These are phyloP conservation scores for Orbilia blumenaviensis DNA, from an alignment of 2,329 filamentous ascomycete species.

Conservation along the genomic window DNA sequence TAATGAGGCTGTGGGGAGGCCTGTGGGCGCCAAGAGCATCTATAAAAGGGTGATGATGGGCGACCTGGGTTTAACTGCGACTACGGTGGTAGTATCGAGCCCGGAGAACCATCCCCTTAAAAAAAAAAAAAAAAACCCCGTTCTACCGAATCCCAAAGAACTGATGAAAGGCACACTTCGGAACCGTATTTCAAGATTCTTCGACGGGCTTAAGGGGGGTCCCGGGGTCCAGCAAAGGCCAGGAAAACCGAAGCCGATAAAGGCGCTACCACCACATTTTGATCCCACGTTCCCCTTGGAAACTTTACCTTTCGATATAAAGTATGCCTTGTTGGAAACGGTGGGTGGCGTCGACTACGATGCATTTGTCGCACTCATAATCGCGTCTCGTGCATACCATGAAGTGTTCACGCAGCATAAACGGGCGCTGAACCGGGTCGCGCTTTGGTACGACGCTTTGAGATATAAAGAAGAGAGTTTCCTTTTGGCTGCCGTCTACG, in stretches of 20 bases:
- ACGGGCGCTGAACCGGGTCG: neutral
- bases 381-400: slow-evolving; percentile 7
- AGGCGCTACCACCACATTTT: neutral
- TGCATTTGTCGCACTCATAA: neutral
- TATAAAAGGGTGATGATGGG: neutral
- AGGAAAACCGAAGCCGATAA: neutral
- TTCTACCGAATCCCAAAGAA: neutral
- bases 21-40: neutral
- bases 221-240: neutral
- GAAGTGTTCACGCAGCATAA: slow-evolving; percentile 1
- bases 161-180: neutral
- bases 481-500: neutral
- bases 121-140: too few relatives aligned
- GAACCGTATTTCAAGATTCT: neutral
- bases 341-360: neutral
- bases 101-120: neutral
- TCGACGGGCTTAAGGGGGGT: neutral
- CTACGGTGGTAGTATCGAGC: neutral
- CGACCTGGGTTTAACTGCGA: neutral
- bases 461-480: slow-evolving; percentile 12
- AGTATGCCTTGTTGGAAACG: slow-evolving; percentile 6
- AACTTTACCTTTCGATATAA: slow-evolving; percentile 22
- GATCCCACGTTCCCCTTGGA: neutral
- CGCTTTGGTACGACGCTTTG: neutral
- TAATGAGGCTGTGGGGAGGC: neutral